These are phyloP conservation scores for Hymenoscyphus scutula DNA, from an alignment of 2,329 filamentous ascomycete genomes.

Conservation along the genomic window DNA sequence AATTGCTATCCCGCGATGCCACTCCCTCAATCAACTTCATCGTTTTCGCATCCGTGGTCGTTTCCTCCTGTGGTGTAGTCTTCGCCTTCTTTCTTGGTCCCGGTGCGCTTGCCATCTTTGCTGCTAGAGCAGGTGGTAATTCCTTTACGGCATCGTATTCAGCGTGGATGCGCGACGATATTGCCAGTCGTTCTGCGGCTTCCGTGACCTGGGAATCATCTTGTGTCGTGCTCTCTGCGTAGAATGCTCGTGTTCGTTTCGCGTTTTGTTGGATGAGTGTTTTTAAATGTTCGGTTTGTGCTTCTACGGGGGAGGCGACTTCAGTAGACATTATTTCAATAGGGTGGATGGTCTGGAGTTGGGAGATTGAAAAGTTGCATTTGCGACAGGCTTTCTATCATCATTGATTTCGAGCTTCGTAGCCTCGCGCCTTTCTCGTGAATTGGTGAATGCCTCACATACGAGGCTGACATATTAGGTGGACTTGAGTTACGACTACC, in stretches of 20 bases:
- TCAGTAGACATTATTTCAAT: conserved; percentile 14
- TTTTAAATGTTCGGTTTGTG: conserved; percentile 36
- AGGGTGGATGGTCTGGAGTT: conserved; percentile 14
- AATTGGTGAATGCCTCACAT: conserved; percentile 14
- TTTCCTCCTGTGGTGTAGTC: conserved; percentile 41
- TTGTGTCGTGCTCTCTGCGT: conserved; percentile 33
- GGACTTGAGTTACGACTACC: conserved; percentile 14
- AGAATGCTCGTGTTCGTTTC: conserved; percentile 42
- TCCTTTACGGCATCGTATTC: conserved; percentile 79
- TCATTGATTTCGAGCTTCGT: conserved; percentile 13
- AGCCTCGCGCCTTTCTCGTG: conserved; percentile 17
- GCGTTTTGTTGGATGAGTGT: conserved; percentile 43
- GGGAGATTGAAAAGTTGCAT: not conserved
- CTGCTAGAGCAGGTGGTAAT: conserved; percentile 73
- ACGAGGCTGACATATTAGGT: conserved; percentile 15
- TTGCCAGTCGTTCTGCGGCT: conserved; percentile 31
- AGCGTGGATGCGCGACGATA: conserved; percentile 36
- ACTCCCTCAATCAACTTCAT: conserved; percentile 68
- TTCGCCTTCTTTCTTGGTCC: conserved; percentile 60
- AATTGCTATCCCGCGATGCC: conserved; percentile 40
- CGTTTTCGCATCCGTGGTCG: conserved; percentile 45
- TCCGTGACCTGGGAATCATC: conserved; percentile 28
- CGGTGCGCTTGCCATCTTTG: conserved; percentile 70
- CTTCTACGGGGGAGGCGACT: conserved; percentile 11
- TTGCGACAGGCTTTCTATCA: not conserved